Conservation (phyloP, 2,329 filamentous ascomycete species). For the Thermomyces lanuginosus region DNA sequence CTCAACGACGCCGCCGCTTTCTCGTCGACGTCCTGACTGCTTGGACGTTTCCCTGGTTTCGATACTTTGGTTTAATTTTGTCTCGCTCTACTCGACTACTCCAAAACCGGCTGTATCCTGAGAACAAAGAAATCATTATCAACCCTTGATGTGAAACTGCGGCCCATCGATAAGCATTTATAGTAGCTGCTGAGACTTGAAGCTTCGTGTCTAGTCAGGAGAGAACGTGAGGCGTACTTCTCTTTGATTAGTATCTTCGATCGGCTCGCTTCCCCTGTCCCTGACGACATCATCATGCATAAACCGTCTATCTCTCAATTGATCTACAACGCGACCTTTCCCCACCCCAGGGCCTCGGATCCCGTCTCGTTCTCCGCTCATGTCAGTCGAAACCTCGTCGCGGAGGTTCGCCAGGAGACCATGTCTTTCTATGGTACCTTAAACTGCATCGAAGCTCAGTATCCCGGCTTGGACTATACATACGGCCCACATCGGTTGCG, state of each 20-base stretch:
- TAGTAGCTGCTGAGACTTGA: too few relatives aligned
- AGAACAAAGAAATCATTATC: too few relatives aligned
- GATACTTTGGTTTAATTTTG: too few relatives aligned
- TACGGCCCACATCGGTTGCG: conserved; percentile 45
- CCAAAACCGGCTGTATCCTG: too few relatives aligned
- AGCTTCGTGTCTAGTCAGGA: too few relatives aligned
- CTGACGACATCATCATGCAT: conserved; percentile 39
- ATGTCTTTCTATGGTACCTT: conserved; percentile 47
- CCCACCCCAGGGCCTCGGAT: conserved; percentile 39
- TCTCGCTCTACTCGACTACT: too few relatives aligned
- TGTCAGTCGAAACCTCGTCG: conserved; percentile 45
- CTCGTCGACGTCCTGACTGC: too few relatives aligned
- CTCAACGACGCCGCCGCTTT: too few relatives aligned
- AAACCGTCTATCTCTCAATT: conserved; percentile 42
- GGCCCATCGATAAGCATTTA: background rate
- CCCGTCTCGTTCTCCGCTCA: conserved; percentile 43
- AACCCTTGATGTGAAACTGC: background rate
- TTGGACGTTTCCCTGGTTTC: too few relatives aligned
- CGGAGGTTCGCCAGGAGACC: conserved; percentile 49
- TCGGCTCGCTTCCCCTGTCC: too few relatives aligned
- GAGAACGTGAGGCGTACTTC: background rate
- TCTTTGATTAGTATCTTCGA: background rate
- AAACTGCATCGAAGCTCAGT: conserved; percentile 49
- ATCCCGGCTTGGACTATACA: conserved; percentile 50
- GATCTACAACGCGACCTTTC: conserved; percentile 44